Conservation (phyloP, 345 rosid genomes). For the Heritiera littoralis region DNA sequence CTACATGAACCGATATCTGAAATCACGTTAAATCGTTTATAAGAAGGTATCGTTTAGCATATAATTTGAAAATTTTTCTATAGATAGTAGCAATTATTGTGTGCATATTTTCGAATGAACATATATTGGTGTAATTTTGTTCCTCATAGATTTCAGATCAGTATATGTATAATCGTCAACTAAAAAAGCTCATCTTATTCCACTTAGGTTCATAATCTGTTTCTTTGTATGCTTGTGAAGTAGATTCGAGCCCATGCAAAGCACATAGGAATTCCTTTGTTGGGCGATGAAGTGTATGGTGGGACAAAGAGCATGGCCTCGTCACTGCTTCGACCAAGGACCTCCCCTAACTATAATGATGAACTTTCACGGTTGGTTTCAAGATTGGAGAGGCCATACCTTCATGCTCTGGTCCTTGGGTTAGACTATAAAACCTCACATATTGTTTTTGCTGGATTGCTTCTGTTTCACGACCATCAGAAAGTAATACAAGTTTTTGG, state of each 20-base stretch:
- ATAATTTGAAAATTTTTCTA: not conserved
- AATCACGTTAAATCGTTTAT: too few relatives aligned
- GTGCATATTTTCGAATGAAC: not conserved
- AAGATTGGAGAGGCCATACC: conserved; percentile 81
- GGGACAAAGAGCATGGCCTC: conserved; percentile 79
- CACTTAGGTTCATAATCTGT: not conserved
- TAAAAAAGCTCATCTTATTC: conserved; percentile 11
- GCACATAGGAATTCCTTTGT: conserved; percentile 69
- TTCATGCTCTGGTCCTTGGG: conserved; percentile 90
- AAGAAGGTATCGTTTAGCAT: not conserved
- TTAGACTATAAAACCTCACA: conserved; percentile 38
- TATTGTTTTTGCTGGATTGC: not conserved
- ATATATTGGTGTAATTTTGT: not conserved
- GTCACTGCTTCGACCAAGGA: conserved; percentile 67
- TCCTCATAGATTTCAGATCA: not conserved
- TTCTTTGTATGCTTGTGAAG: conserved; percentile 17
- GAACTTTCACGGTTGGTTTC: conserved; percentile 54
- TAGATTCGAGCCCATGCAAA: conserved; percentile 98
- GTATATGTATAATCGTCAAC: not conserved
- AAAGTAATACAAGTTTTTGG: not conserved
- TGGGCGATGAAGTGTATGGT: conserved; percentile 90
- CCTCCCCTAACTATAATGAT: conserved; percentile 39
- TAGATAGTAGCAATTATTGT: not conserved
- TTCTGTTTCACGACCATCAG: conserved; percentile 1
- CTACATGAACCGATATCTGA: too few relatives aligned